phyloP scores from a whole-genome alignment of 179 eudicot genomes.

The Nepenthes alata region DNA sequence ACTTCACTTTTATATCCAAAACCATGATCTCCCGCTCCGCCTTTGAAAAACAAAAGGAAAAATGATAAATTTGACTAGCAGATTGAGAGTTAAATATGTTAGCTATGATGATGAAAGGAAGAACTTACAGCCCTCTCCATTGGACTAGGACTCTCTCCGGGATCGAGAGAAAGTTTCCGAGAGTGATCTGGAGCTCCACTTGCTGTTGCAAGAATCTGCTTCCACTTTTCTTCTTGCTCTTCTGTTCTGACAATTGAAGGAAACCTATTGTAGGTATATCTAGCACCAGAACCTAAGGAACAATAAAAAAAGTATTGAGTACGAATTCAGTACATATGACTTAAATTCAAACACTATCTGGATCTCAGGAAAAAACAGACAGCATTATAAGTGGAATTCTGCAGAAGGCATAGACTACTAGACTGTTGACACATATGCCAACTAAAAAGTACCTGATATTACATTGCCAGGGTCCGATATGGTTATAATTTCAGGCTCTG shows the following conservation, averaged over 20 bases:
- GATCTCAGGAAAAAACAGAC: no score
- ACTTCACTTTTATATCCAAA: slow-evolving; percentile 88
- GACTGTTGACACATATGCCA: background rate
- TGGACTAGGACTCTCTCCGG: slow-evolving; percentile 81
- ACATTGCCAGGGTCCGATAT: slow-evolving; percentile 59
- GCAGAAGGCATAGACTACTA: no score
- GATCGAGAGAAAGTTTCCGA: slow-evolving; percentile 27
- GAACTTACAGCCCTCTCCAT: slow-evolving; percentile 91
- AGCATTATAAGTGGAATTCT: no score
- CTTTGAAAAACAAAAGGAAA: slow-evolving; percentile 28
- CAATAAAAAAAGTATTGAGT: background rate
- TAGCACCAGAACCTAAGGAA: slow-evolving; percentile 49
- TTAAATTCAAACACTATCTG: background rate
- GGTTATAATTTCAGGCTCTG: slow-evolving; percentile 78
- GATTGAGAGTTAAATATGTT: background rate
- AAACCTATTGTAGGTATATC: slow-evolving; percentile 68
- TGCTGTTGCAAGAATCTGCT: slow-evolving; percentile 71
- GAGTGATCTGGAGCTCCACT: slow-evolving; percentile 61
- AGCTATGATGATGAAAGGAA: background rate
- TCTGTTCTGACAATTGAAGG: slow-evolving; percentile 74
- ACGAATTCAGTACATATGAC: background rate
- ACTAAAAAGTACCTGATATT: slow-evolving; percentile 37
- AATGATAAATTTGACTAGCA: slow-evolving; percentile 4
- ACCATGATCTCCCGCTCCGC: slow-evolving; percentile 99
- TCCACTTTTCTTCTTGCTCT: slow-evolving; percentile 88